Base-by-base conservation (phyloP, 129 eudicot species). In the Chrysanthemum lavandulifolium region DNA sequence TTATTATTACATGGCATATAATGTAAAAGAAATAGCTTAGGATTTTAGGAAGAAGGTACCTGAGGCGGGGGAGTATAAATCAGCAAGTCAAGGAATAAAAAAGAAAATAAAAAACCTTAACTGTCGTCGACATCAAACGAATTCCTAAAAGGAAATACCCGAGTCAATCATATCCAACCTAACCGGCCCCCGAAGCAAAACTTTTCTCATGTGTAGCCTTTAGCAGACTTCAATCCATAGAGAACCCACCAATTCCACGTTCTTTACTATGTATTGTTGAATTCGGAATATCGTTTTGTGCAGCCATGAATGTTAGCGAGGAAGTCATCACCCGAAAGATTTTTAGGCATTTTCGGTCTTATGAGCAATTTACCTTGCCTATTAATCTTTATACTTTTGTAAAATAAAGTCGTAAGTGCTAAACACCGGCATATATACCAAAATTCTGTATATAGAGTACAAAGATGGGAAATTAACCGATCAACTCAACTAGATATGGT, bases 121-220 rank as follows among this genome's bases (percentile, higher is more conserved):
- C 58, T 13, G 19, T 5, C 0, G 16, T 53, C 6, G n/a, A 12
- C 13, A 53, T 4, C 58, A 53, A 15, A 53, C 3, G 6, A 14
- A 12, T 53, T 13, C 16, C 14, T 13, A 36, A 36, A 6, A 36
- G 43, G 43, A 36, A 36, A 5, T 36, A 36, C 43, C 43, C 8
- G 43, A 36, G 43, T 36, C 45, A 53, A 53, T 15, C 58, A 53
- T 53, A 53, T 65, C 29, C 55, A 73, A 73, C 69, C 61, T 49
- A 60, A 73, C 16, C 6, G 23, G 23, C 50, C 77, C 69, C 67
- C 13, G 5, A 63, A 48, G 69, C 69, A 73, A 23, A 62, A 25
- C 51, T n/a, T 60, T 60, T 40, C 53, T 43, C 40, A 43, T 16
- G 43, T 62, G 67, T 47, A 31, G 67, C 67, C 67, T 33, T 62